Percentiles rank a stretch among this genome's conserved stretches.
These are phyloP conservation scores for Paratrimastix pyriformis DNA, from an alignment of 78 protist genomes.

Conservation along the genomic window DNA sequence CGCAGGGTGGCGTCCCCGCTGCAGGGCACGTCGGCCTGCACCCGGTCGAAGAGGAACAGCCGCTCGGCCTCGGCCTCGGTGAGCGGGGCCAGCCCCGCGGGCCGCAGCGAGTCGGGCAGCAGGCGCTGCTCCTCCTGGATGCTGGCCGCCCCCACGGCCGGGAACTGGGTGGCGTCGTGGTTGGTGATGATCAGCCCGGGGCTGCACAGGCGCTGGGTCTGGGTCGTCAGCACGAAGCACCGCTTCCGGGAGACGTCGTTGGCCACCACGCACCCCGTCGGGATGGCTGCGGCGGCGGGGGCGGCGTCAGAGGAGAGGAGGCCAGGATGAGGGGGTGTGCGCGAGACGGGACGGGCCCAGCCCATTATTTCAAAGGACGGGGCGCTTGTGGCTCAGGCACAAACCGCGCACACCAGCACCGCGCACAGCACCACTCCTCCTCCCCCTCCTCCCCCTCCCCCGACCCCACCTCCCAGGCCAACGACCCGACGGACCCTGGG, in stretches of 20 bases:
- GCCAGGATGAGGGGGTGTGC: no score
- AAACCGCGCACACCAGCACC: no score
- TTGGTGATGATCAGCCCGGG: neutral
- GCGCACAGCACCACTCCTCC: no score
- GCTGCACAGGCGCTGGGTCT: neutral
- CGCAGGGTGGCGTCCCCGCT: slow-evolving; percentile 1
- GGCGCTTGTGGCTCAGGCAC: no score
- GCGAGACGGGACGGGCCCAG: no score
- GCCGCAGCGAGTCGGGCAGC: neutral
- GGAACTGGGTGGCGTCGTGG: neutral
- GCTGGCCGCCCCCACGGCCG: neutral
- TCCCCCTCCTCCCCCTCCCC: no score
- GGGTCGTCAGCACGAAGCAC: neutral
- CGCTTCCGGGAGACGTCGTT: slow-evolving; percentile 1
- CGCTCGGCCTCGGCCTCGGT: neutral
- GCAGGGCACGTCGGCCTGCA: slow-evolving; percentile 8
- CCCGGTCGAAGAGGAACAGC: neutral
- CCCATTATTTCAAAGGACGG: no score
- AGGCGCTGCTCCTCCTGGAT: neutral
- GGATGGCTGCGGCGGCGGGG: no score
- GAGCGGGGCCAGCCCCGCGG: neutral
- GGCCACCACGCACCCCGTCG: slow-evolving; percentile 16
- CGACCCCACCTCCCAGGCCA: no score
- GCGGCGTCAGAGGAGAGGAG: no score
- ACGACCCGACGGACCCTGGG: no score